Evolutionary conservation across 345 rosid species (phyloP), one percentile per base, ranked within the genome.

Genomic region (Isatis tinctoria): DNA sequence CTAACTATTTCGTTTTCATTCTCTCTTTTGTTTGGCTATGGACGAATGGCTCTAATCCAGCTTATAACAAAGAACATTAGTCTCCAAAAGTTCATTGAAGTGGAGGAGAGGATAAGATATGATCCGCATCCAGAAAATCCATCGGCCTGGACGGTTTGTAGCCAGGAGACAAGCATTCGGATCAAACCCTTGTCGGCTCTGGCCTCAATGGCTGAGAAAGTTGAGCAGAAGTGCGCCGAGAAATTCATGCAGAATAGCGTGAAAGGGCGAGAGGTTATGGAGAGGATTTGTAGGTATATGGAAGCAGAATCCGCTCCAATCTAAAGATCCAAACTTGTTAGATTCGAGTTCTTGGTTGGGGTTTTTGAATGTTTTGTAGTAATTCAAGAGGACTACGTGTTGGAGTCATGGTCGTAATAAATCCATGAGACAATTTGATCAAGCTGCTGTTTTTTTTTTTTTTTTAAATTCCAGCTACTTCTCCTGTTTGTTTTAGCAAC

Each of bases 191-290:
- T 90, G 72, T 95, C 99, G 1, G 85, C 93, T 18, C 74, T 95
- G 74, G 97, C 99, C 39, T 95, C 97, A 49, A 92, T 95, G 97
- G 97, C 97, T 1, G 99, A 95, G 83, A 95, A 95, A 82, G 88
- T 95, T 49, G 97, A 95, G 79, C 97, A 90, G 59, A 77, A 84
- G 26, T 94, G 97, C 60, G 97, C 90, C 0, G 98, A 91, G 61
- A 88, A 80, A 80, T 94, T 94, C 80, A 82, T 88, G 92, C 98
- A 91, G 81, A 94, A 94, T 54, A 91, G 98, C 71, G 80, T 75
- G 2, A 94, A 94, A 79, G 95, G 98, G 17, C 80, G 97, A 74
- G 96, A 94, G 75, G 98, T 94, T 24, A 92, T 90, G 99, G 99
- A 95, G 79, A 88, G 90, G 76, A 95, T 95, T 66, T 95, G 99